Base-by-base conservation (phyloP, 805 yeast species). In the Metschnikowia amazonensis region DNA sequence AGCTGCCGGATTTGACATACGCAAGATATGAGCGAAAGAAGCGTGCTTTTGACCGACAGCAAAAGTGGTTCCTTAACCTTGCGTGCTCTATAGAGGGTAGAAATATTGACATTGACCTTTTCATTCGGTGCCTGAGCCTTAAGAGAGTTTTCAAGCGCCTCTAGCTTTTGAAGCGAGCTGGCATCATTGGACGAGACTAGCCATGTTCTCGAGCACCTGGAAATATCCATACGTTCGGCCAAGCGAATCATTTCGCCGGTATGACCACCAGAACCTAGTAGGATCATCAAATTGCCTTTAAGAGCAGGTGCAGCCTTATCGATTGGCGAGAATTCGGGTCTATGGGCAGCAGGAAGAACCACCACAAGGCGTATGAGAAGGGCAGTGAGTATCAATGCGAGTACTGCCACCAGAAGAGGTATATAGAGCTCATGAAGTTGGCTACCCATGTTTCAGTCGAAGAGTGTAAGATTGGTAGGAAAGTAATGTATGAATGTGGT, bases 231-330 rank as follows among this genome's bases (percentile, higher is more conserved):
- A 31, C 70, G 70, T 4, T 59, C 49, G 8, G 88, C 60, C 14
- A 92, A 69, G 21, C 90, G 69, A n/a, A 90, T 62, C 95, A 92
- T 88, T 63, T 92, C 97, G 1, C 97, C 97, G 0, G 97, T 89
- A 58, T 89, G 98, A 2, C 97, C 98, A 0, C 99, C 99, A 0
- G 97, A 89, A 0, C 98, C 98, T 9, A 92, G 66, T n/a, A 89
- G 72, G 0, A 86, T 69, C 76, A 86, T 74, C 20, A 79, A 34
- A 6, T 27, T 35, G 1, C 38, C 29, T 4, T 31, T n/a, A 9
- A 20, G 39, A 6, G 24, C 16, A 34, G 25, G 35, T 9, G 14
- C 10, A 1, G n/a, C 14, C 14, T 8, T 17, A 13, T 11, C 17
- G 29, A 10, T 17, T 3, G 20, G 30, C 10, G 34, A 10, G n/a